Conservation (phyloP, 1,284 basidiomycete species). For the Cutaneotrichosporon dermatis region DNA sequence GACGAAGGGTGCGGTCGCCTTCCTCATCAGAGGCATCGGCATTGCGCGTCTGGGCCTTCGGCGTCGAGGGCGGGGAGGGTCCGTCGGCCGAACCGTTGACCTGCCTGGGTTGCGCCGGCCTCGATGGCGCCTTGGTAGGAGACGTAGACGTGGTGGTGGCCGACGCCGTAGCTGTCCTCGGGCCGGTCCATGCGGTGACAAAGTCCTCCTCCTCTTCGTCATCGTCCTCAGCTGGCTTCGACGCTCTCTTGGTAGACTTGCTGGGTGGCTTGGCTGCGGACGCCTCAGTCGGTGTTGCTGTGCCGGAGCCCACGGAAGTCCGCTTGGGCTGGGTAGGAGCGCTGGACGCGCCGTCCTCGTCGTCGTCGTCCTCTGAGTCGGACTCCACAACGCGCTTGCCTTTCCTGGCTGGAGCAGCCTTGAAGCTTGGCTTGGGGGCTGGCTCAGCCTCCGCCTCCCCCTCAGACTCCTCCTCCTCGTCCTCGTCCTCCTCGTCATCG, state of each 20-base stretch:
- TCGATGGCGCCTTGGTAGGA: too few species aligned
- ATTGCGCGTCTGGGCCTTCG: conserved; percentile 8
- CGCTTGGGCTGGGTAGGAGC: too few species aligned
- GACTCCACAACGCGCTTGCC: conserved; percentile 16
- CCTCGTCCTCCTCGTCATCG: conserved; percentile 16
- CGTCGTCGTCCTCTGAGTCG: conserved; percentile 7
- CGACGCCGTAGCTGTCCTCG: not conserved
- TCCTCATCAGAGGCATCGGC: not conserved
- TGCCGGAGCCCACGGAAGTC: too few species aligned
- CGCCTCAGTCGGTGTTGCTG: not conserved
- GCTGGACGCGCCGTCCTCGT: not conserved
- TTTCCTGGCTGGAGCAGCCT: not conserved
- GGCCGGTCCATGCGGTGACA: not conserved
- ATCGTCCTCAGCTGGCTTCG: conserved; percentile 8
- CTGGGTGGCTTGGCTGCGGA: not conserved
- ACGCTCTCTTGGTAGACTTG: not conserved
- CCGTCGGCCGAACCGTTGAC: too few species aligned
- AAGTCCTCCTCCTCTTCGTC: conserved; percentile 13
- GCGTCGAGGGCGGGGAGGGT: not conserved
- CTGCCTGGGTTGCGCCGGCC: too few species aligned
- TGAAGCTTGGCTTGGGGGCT: too few species aligned
- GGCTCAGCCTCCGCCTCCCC: conserved; percentile 15
- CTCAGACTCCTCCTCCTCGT: conserved; percentile 13
- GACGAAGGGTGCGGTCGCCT: too few species aligned
- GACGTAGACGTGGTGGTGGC: too few species aligned